Evolutionary conservation across 306 rosid genomes (phyloP), one percentile per base, ranked within the genome.

Genomic region (Malus asiatica): DNA sequence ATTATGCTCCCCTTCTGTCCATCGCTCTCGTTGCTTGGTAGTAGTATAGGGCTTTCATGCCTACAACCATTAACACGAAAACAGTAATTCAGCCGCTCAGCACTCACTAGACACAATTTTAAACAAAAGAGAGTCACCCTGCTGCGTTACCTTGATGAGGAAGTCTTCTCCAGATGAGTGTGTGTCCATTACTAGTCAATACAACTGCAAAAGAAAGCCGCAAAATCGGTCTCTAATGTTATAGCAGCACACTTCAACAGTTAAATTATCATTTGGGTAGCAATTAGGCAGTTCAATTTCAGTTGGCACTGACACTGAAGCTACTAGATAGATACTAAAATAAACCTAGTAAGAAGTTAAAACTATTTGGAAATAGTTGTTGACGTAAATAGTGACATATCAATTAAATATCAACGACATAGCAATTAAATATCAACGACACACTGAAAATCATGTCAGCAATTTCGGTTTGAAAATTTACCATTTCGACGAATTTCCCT

Each of bases 1-100:
- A 76, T 86, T 87, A 75, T 95, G 98, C 87, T 95, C 97, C 76
- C 88, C 98, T 68, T 95, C 97, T 14, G 97, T 92, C 98, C 98
- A 95, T 88, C 97, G 84, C 75, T 95, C 97, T 75, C 96, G 91
- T 86, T 92, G 98, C 88, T 95, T 95, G 16, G 98, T 92, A 73
- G 89, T 92, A 71, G 97, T 95, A 78, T 90, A 95, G 4, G 93
- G 97, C 85, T 95, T 95, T 87, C 98, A 83, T 16, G 90, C 78
- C 98, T 95, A 44, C 46, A 42, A 84, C 82, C 82, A 81, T 78
- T 63, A 66, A 69, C 74, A 87, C 42, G 46, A 55, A 71, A 22
- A 35, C 69, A 58, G 32, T 29, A 73, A 78, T 73, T 81, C 62
- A 82, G 76, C 83, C 45, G 60, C 72, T 75, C 55, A 46, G 25